Conservation (phyloP, 192 early-diverging fungal species). For the Dissophora ornata region DNA sequence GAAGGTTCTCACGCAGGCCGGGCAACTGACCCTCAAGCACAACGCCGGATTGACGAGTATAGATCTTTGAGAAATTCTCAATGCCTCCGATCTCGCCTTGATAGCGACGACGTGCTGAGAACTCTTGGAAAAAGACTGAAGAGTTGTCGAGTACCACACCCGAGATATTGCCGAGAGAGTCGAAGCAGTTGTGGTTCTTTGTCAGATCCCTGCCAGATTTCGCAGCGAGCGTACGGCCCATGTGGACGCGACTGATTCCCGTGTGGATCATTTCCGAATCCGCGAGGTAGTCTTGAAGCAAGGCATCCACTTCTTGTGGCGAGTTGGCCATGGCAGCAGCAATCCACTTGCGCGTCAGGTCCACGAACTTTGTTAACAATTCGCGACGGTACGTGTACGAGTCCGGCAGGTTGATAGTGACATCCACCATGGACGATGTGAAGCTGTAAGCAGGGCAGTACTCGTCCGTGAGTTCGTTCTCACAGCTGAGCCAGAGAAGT, state of each 20-base stretch:
- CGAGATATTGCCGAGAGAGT: conserved; percentile 22
- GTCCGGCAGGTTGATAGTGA: conserved; percentile 79
- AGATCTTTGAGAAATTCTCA: conserved; percentile 27
- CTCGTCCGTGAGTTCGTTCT: conserved; percentile 79
- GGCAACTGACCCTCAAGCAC: conserved; percentile 50
- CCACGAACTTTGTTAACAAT: conserved; percentile 67
- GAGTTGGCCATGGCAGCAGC: conserved; percentile 67
- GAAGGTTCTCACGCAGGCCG: conserved; percentile 44
- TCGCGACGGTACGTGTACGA: conserved; percentile 77
- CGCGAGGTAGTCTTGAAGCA: conserved; percentile 76
- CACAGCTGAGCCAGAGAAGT: conserved; percentile 81
- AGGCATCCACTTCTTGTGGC: conserved; percentile 75
- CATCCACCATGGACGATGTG: conserved; percentile 66
- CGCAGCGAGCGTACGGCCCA: conserved; percentile 75
- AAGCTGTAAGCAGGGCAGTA: conserved; percentile 79
- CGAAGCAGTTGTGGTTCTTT: conserved; percentile 39
- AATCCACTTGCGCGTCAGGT: conserved; percentile 76
- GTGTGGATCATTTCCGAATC: conserved; percentile 66
- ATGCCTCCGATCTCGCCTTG: conserved; percentile 59
- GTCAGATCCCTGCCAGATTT: conserved; percentile 36
- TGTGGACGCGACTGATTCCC: conserved; percentile 67
- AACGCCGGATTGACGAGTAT: conserved; percentile 23
- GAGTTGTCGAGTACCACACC: conserved; percentile 58
- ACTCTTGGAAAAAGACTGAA: conserved; percentile 66
- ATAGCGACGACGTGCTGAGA: conserved; percentile 61